Evolutionary conservation across 495 filamentous ascomycete species (phyloP).

Genomic region (Tuber brumale): DNA sequence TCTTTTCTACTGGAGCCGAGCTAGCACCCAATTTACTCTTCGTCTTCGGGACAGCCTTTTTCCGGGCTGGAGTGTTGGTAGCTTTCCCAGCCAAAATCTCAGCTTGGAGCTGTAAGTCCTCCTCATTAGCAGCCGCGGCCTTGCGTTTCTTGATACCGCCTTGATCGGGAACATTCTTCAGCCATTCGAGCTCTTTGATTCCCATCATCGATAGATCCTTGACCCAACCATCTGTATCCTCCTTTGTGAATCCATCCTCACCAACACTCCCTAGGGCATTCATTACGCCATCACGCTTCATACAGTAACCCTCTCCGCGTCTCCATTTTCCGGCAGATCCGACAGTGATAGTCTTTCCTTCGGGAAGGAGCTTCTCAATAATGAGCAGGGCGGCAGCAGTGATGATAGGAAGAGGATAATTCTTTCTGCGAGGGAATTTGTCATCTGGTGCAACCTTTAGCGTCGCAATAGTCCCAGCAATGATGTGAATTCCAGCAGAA

Average conservation of each 20-base stretch:
- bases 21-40: not conserved
- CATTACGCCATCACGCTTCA: constrained; percentile 39
- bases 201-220: constrained; percentile 35
- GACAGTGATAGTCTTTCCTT: constrained; percentile 29
- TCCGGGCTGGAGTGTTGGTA: not conserved
- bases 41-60: constrained; percentile 4
- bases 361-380: constrained; percentile 35
- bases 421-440: constrained; percentile 4
- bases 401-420: constrained; percentile 22
- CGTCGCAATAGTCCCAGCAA: constrained; percentile 54
- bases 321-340: constrained; percentile 29
- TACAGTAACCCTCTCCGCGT: constrained; percentile 35
- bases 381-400: constrained; percentile 32
- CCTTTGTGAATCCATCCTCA: constrained; percentile 31
- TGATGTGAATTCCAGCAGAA: constrained; percentile 53
- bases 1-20: not conserved
- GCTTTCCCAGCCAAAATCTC: constrained; percentile 26
- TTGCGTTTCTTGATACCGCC: constrained; percentile 22
- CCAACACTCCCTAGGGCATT: constrained; percentile 21
- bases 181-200: constrained; percentile 27
- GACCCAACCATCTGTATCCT: constrained; percentile 36
- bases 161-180: constrained; percentile 29
- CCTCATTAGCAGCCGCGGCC: constrained; percentile 15
- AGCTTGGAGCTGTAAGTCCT: constrained; percentile 22
- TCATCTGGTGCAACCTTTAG: not conserved